Conservation (phyloP, 2,329 filamentous ascomycete species). For the Dothideomycetes sp. region DNA sequence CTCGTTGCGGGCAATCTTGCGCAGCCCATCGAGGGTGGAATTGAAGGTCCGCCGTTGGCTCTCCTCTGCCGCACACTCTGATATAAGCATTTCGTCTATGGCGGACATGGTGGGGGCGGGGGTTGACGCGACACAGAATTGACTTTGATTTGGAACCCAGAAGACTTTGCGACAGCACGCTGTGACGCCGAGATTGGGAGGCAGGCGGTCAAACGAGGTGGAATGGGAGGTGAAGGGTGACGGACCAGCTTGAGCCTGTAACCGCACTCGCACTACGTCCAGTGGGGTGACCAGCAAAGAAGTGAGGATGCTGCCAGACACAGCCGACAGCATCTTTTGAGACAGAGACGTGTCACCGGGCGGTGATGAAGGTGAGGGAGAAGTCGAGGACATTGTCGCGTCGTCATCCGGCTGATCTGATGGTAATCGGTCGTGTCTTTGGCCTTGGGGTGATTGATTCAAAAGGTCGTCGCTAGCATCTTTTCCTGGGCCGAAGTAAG, state of each 20-base stretch:
- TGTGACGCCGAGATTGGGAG: slow-evolving; percentile 80
- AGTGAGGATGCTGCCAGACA: slow-evolving; percentile 80
- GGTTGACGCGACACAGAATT: slow-evolving; percentile 61
- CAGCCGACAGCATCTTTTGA: slow-evolving; percentile 93
- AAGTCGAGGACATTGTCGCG: not conserved
- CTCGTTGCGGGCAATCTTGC: slow-evolving; percentile 92
- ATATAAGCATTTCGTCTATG: slow-evolving; percentile 29
- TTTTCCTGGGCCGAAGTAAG: slow-evolving; percentile 4
- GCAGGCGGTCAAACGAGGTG: slow-evolving; percentile 55
- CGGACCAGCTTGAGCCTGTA: slow-evolving; percentile 68
- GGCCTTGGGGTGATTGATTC: slow-evolving; percentile 18
- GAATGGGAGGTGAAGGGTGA: slow-evolving; percentile 39
- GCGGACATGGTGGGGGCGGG: slow-evolving; percentile 26
- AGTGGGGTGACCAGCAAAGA: slow-evolving; percentile 92
- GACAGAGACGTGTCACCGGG: slow-evolving; percentile 60
- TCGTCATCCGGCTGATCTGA: not conserved
- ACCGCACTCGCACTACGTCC: slow-evolving; percentile 88
- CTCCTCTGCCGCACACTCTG: slow-evolving; percentile 79
- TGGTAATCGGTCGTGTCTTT: slow-evolving; percentile 27
- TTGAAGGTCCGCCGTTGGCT: slow-evolving; percentile 73
- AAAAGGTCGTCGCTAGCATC: slow-evolving; percentile 6
- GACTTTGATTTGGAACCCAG: slow-evolving; percentile 77
- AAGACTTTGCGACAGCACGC: slow-evolving; percentile 96
- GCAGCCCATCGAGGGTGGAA: slow-evolving; percentile 81
- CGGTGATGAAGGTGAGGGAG: slow-evolving; percentile 27